Conservation (phyloP, 176 grass and related monocot species). For the Melocanna baccifera region DNA sequence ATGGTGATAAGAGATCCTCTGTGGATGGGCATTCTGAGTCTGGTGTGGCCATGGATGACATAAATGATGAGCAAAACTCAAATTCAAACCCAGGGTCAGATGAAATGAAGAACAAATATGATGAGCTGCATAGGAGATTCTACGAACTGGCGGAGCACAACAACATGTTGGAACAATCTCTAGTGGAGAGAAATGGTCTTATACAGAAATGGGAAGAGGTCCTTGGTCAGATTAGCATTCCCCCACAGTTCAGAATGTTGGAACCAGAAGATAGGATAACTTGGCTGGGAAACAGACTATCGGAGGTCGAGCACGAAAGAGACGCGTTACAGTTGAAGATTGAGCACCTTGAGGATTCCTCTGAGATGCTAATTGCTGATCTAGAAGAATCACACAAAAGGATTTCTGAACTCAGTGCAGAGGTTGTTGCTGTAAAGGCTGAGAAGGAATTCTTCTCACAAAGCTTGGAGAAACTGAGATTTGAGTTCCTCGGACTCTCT, state of each 20-base stretch:
- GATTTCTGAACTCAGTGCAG: conserved; percentile 87
- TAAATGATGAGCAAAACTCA: conserved; percentile 53
- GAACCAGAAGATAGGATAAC: conserved; percentile 72
- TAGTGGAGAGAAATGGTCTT: conserved; percentile 84
- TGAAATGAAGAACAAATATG: conserved; percentile 75
- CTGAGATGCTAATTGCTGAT: conserved; percentile 84
- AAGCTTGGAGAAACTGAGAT: conserved; percentile 75
- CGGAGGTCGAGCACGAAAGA: conserved; percentile 70
- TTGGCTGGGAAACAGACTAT: conserved; percentile 65
- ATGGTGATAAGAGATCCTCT: conserved; percentile 45
- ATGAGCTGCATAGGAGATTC: conserved; percentile 75
- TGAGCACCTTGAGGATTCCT: conserved; percentile 91
- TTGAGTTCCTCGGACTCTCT: conserved; percentile 70
- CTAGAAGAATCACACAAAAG: conserved; percentile 87
- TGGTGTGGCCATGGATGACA: conserved; percentile 35
- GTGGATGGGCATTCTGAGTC: conserved; percentile 49
- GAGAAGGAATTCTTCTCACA: conserved; percentile 88
- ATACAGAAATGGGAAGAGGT: conserved; percentile 89
- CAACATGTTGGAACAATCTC: conserved; percentile 94
- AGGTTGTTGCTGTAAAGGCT: conserved; percentile 67
- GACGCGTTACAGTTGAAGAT: conserved; percentile 79
- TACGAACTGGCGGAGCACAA: conserved; percentile 93
- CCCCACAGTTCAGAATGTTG: conserved; percentile 57
- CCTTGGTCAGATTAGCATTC: conserved; percentile 63
- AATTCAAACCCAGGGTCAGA: conserved; percentile 48